Percentiles rank a stretch among this genome's conserved stretches.
phyloP scores from a whole-genome alignment of 371 early-diverging fungal genomes.

The Mucor sp. region DNA sequence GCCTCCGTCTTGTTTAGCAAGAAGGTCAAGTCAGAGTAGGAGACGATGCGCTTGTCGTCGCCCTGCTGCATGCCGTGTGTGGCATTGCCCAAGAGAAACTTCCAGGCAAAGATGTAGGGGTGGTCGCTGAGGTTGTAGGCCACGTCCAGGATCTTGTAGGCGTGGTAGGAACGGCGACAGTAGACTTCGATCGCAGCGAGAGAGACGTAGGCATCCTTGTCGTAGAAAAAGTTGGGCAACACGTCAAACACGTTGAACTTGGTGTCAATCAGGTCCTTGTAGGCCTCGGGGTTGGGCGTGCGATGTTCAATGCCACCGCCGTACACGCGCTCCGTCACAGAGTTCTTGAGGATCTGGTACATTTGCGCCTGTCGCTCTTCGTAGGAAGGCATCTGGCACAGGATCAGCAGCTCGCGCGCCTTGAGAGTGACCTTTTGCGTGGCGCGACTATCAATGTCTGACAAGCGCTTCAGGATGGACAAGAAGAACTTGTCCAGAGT shows the following conservation, averaged over 20 bases:
- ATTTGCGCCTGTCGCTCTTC: conserved; percentile 88
- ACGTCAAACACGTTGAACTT: conserved; percentile 96
- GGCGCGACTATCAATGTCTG: conserved; percentile 75
- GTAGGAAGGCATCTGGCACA: conserved; percentile 90
- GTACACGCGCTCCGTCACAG: conserved; percentile 80
- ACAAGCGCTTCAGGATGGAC: conserved; percentile 80
- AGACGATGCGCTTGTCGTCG: conserved; percentile 71
- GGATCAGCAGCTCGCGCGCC: conserved; percentile 92
- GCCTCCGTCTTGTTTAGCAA: conserved; percentile 65
- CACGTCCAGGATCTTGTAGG: conserved; percentile 86
- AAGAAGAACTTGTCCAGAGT: conserved; percentile 73
- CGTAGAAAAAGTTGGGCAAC: conserved; percentile 92
- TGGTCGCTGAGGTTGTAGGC: conserved; percentile 72
- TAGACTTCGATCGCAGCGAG: conserved; percentile 95
- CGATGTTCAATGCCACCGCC: conserved; percentile 42
- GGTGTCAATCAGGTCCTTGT: conserved; percentile 89
- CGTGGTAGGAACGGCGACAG: conserved; percentile 94
- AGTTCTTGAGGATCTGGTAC: conserved; percentile 78
- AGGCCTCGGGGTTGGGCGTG: conserved; percentile 51
- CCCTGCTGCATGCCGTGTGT: conserved; percentile 29
- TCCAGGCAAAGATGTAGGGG: conserved; percentile 81
- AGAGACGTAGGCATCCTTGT: conserved; percentile 75
- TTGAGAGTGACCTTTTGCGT: conserved; percentile 91
- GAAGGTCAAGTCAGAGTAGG: conserved; percentile 71
- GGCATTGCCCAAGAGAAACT: conserved; percentile 71